Evolutionary conservation across 441 rosid species (phyloP).

Genomic region (Codiaeum variegatum): DNA sequence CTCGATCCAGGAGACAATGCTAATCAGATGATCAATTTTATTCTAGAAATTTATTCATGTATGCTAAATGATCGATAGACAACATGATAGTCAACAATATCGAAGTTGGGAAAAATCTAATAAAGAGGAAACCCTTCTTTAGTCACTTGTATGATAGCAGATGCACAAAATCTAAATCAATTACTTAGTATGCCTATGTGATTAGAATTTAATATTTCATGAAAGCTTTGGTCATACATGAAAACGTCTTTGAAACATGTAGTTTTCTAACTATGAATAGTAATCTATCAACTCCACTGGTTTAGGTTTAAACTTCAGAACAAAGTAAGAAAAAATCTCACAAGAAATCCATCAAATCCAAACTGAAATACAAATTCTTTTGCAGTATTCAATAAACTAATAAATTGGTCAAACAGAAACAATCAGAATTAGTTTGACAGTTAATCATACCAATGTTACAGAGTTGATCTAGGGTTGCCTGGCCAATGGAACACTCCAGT

Average conservation of each 20-base stretch:
- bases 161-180: background rate
- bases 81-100: background rate
- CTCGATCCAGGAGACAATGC: background rate
- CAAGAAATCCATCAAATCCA: no score
- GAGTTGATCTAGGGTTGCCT: conserved; percentile 71
- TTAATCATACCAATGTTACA: conserved; percentile 80
- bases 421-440: background rate
- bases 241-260: no score
- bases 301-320: background rate
- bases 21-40: background rate
- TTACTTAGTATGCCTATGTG: background rate
- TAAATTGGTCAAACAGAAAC: background rate
- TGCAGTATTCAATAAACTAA: no score
- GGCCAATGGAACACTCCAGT: conserved; percentile 80
- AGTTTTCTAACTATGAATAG: background rate
- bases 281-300: background rate
- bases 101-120: background rate
- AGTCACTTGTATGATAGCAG: background rate
- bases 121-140: background rate
- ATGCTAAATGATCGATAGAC: background rate
- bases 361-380: no score
- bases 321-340: no score
- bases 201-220: background rate
- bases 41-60: background rate
- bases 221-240: background rate